These are phyloP conservation scores for Hymenoscyphus infarciens DNA, from an alignment of 2,329 filamentous ascomycete species.

Conservation along the genomic window DNA sequence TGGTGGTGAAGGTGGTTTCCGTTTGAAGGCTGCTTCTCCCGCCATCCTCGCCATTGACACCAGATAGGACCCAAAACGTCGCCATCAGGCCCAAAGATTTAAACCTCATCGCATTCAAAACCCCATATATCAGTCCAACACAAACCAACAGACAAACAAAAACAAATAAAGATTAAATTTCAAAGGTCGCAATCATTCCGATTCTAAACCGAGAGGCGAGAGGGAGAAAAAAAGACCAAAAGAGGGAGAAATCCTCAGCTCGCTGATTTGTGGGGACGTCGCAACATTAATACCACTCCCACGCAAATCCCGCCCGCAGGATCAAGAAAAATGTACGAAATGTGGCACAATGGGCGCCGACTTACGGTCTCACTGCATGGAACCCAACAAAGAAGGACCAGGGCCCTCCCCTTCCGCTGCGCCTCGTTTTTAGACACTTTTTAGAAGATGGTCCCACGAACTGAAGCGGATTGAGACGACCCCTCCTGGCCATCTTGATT, in stretches of 20 bases:
- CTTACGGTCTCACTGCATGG: constrained; percentile 11
- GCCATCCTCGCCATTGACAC: neutral
- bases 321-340: neutral
- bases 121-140: neutral
- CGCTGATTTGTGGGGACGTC: constrained; percentile 1
- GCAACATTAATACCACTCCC: neutral
- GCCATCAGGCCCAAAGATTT: neutral
- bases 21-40: neutral
- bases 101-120: neutral
- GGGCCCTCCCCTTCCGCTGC: neutral
- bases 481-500: neutral
- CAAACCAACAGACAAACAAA: neutral
- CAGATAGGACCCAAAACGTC: neutral
- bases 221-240: constrained; percentile 10
- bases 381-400: constrained; percentile 3
- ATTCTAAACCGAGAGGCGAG: neutral
- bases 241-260: constrained; percentile 9
- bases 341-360: constrained; percentile 6
- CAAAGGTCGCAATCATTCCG: neutral
- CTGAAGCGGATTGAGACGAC: neutral
- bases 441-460: neutral
- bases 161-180: neutral
- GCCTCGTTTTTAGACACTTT: constrained; percentile 6
- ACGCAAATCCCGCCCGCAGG: neutral
- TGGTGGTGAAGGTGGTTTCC: neutral